These are phyloP conservation scores for Crucihimalaya himalaica DNA, from an alignment of 345 rosid genomes.

Conservation along the genomic window DNA sequence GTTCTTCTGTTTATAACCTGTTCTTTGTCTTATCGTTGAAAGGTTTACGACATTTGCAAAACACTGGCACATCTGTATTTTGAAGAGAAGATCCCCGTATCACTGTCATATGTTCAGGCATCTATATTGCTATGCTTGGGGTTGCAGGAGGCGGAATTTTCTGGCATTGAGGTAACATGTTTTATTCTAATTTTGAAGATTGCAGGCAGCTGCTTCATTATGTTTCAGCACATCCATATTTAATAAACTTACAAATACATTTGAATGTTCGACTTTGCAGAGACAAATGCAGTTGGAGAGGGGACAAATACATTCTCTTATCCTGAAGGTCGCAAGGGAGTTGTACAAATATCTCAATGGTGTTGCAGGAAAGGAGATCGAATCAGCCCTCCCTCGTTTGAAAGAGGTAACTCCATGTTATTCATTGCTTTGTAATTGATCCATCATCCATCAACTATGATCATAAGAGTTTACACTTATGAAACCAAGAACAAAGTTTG, in stretches of 20 bases:
- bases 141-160: conserved; percentile 67
- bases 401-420: conserved; percentile 56
- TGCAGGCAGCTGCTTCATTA: conserved; percentile 8
- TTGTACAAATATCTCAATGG: conserved; percentile 58
- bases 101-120: conserved; percentile 73
- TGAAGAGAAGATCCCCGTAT: conserved; percentile 74
- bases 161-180: conserved; percentile 64
- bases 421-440: conserved; percentile 1
- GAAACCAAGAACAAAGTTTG: conserved; percentile 7
- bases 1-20: conserved; percentile 8
- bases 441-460: conserved; percentile 9
- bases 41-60: conserved; percentile 71
- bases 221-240: neutral
- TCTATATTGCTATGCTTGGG: conserved; percentile 82
- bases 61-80: conserved; percentile 75
- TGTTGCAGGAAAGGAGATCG: conserved; percentile 61
- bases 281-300: conserved; percentile 82
- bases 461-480: neutral
- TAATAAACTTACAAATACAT: conserved; percentile 11
- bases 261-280: conserved; percentile 48
- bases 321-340: conserved; percentile 65
- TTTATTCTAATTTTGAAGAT: conserved; percentile 10
- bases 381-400: conserved; percentile 57
- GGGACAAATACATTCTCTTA: conserved; percentile 60
- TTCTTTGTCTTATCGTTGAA: conserved; percentile 34